Evolutionary conservation across 352 stramenopile genomes (phyloP).

Genomic region (Globisporangium recalcitrans): DNA sequence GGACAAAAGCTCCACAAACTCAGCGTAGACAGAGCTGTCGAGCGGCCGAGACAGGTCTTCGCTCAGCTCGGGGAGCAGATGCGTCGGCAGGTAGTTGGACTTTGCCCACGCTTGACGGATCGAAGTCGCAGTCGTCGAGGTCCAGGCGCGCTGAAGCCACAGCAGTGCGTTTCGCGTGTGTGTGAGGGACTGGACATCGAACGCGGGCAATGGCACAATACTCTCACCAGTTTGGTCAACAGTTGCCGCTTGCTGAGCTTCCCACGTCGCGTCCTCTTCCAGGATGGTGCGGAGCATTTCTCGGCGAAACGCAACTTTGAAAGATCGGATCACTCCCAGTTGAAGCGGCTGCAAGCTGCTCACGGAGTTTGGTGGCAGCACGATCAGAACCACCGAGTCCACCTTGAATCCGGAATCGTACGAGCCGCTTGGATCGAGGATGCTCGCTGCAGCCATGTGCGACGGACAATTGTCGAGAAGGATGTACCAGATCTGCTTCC

Average conservation of each 20-base stretch:
- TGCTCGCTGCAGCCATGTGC: conserved; percentile 55
- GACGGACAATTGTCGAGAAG: conserved; percentile 60
- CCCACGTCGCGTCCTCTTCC: conserved; percentile 21
- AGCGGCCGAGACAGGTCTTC: conserved; percentile 12
- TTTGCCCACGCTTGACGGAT: conserved; percentile 42
- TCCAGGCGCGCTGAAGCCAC: conserved; percentile 46
- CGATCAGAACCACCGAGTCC: conserved; percentile 58
- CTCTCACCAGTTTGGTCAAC: conserved; percentile 8
- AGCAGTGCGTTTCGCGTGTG: conserved; percentile 38
- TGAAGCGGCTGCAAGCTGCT: conserved; percentile 46
- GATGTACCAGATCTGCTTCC: conserved; percentile 66
- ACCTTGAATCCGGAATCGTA: conserved; percentile 59
- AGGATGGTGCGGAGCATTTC: conserved; percentile 51
- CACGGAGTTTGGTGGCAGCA: conserved; percentile 43
- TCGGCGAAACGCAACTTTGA: conserved; percentile 58
- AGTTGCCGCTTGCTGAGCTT: conserved; percentile 3
- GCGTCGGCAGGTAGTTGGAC: conserved; percentile 29
- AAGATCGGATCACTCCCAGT: conserved; percentile 46
- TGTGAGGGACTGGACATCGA: conserved; percentile 42
- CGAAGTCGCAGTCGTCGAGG: conserved; percentile 18
- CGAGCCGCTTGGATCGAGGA: conserved; percentile 51
- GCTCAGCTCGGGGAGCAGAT: conserved; percentile 25
- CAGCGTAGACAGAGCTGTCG: conserved; percentile 6
- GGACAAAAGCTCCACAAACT: conserved; percentile 24
- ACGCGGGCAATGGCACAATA: conserved; percentile 9